These are phyloP conservation scores for Russula ochroleuca DNA, from an alignment of 768 basidiomycete genomes.

Conservation along the genomic window DNA sequence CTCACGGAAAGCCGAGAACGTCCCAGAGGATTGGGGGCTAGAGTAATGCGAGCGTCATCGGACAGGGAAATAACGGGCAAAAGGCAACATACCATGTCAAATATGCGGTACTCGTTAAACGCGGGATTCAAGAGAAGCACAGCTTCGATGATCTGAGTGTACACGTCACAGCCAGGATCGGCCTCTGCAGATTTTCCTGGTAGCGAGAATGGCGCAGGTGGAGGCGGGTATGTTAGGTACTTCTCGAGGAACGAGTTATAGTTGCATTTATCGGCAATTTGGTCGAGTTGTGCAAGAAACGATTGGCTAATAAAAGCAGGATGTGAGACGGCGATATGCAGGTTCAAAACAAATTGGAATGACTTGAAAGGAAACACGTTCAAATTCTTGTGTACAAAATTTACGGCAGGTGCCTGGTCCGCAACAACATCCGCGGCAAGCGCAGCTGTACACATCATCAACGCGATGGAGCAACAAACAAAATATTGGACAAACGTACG, in stretches of 20 bases:
- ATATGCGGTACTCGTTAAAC: conserved; percentile 25
- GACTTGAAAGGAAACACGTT: conserved; percentile 24
- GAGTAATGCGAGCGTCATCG: neutral
- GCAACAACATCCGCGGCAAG: neutral
- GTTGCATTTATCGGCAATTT: conserved; percentile 15
- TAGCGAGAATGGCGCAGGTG: conserved; percentile 21
- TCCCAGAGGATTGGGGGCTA: conserved; percentile 26
- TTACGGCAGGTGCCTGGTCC: neutral
- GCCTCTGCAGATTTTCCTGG: conserved; percentile 14
- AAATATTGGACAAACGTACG: conserved; percentile 12
- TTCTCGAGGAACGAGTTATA: conserved; percentile 20
- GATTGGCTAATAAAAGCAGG: conserved; percentile 19
- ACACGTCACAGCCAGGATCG: conserved; percentile 22
- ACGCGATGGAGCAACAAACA: neutral
- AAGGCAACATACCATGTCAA: conserved; percentile 20
- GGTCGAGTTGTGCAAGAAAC: conserved; percentile 21
- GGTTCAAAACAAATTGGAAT: neutral
- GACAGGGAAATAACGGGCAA: too few species aligned
- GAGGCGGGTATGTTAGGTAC: conserved; percentile 24
- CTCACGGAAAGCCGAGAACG: conserved; percentile 27
- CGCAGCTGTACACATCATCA: conserved; percentile 1
- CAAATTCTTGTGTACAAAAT: conserved; percentile 17
- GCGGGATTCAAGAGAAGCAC: conserved; percentile 25
- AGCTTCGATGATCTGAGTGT: neutral
- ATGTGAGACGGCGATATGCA: neutral